These are phyloP conservation scores for Colletotrichum liriopes DNA, from an alignment of 2,329 filamentous ascomycete genomes.

Conservation along the genomic window DNA sequence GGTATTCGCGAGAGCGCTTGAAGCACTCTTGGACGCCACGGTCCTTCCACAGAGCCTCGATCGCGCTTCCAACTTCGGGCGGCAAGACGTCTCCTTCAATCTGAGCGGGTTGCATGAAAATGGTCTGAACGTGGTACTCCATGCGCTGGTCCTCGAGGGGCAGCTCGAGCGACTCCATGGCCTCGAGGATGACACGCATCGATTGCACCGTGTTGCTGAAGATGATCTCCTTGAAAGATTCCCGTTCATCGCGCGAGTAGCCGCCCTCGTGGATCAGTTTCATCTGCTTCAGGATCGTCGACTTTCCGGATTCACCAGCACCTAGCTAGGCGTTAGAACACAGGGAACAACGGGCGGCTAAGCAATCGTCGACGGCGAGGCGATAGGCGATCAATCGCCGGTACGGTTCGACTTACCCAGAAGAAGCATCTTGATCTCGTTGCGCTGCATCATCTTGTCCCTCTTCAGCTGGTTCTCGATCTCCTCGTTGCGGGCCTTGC, in stretches of 20 bases:
- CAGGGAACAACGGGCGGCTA: neutral
- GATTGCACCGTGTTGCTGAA: constrained; percentile 80
- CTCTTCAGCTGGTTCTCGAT: constrained; percentile 99
- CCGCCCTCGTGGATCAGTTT: constrained; percentile 99
- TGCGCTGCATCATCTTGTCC: constrained; percentile 98
- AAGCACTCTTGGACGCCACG: constrained; percentile 95
- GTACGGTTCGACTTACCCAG: constrained; percentile 76
- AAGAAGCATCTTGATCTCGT: constrained; percentile 99
- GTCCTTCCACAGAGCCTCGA: constrained; percentile 94
- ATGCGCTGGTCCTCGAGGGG: constrained; percentile 92
- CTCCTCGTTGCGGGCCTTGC: constrained; percentile 99
- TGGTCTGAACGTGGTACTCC: constrained; percentile 98
- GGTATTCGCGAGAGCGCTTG: constrained; percentile 95
- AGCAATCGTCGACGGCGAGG: neutral
- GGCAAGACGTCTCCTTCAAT: constrained; percentile 95
- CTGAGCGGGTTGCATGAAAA: constrained; percentile 98
- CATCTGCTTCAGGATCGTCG: constrained; percentile 96
- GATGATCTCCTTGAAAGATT: constrained; percentile 81
- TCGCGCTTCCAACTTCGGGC: constrained; percentile 94
- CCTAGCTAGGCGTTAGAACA: constrained; percentile 65
- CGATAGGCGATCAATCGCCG: neutral
- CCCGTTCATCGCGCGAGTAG: constrained; percentile 90
- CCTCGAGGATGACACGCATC: constrained; percentile 79
- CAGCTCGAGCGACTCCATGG: constrained; percentile 80
- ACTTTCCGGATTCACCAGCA: constrained; percentile 98